Percentiles rank a stretch among this genome's conserved stretches.
These are phyloP conservation scores for Colletotrichum echinochloae DNA, from an alignment of 2,329 filamentous ascomycete species.

Conservation along the genomic window DNA sequence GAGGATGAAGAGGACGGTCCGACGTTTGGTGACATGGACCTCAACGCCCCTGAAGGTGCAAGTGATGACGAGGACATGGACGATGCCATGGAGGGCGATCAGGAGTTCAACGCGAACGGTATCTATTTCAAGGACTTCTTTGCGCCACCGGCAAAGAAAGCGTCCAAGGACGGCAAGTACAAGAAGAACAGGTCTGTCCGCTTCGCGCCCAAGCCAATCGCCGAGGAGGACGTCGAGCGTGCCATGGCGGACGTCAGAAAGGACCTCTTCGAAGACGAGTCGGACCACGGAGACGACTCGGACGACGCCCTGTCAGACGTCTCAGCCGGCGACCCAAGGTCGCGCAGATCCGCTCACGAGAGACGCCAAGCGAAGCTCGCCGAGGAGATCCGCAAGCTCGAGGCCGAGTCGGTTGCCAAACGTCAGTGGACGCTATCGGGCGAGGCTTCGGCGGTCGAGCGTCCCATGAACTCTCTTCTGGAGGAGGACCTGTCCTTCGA, in stretches of 20 bases:
- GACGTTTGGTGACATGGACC: conserved; percentile 83
- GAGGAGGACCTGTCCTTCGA: conserved; percentile 98
- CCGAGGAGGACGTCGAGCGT: conserved; percentile 78
- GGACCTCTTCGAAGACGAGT: conserved; percentile 87
- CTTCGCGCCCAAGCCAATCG: conserved; percentile 58
- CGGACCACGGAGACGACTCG: conserved; percentile 70
- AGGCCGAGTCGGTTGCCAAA: conserved; percentile 89
- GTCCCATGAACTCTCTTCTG: conserved; percentile 90
- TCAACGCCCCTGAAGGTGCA: conserved; percentile 78
- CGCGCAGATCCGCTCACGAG: conserved; percentile 86
- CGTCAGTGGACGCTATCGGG: conserved; percentile 91
- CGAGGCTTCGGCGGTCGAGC: conserved; percentile 84
- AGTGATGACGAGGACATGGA: conserved; percentile 72
- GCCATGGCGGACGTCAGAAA: conserved; percentile 89
- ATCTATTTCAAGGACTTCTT: conserved; percentile 96
- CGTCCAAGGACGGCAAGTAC: conserved; percentile 53
- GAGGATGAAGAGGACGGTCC: conserved; percentile 80
- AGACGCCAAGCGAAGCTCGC: conserved; percentile 85
- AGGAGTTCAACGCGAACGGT: conserved; percentile 81
- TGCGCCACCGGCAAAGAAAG: conserved; percentile 82
- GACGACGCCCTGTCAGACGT: conserved; percentile 74
- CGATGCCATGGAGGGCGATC: conserved; percentile 66
- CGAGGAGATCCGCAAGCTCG: conserved; percentile 91
- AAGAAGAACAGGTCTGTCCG: conserved; percentile 58
- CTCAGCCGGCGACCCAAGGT: conserved; percentile 76